phyloP scores from a whole-genome alignment of 1,139 yeast species.

The Blastobotrys persicus region DNA sequence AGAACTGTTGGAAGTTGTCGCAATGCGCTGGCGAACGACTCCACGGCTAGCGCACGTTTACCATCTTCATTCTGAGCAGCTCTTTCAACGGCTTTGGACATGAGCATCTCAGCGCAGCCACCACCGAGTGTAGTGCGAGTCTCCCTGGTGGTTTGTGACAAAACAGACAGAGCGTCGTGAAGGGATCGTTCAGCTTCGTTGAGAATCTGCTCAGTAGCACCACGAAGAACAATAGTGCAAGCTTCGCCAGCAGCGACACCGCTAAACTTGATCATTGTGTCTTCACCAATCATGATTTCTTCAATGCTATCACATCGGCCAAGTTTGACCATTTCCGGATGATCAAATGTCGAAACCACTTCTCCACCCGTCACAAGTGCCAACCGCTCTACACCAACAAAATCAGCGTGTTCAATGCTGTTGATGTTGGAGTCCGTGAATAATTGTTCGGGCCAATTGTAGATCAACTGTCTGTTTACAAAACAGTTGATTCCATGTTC shows the following conservation, averaged over 20 bases:
- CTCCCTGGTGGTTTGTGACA: constrained; percentile 91
- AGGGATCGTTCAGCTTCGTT: constrained; percentile 97
- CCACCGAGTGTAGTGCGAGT: constrained; percentile 97
- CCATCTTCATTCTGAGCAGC: constrained; percentile 93
- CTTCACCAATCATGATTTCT: constrained; percentile 91
- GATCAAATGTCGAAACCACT: constrained; percentile 94
- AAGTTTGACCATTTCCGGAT: constrained; percentile 78
- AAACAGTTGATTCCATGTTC: constrained; percentile 81
- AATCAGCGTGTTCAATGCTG: constrained; percentile 97
- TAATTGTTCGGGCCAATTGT: constrained; percentile 96
- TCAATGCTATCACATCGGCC: constrained; percentile 91
- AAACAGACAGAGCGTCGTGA: constrained; percentile 93
- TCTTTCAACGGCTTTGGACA: constrained; percentile 97
- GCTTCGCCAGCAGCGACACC: constrained; percentile 97
- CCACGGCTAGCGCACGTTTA: constrained; percentile 90
- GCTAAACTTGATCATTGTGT: constrained; percentile 76
- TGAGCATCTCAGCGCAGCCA: constrained; percentile 96
- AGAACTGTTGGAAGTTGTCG: constrained; percentile 93
- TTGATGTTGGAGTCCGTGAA: constrained; percentile 85
- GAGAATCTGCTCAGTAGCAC: constrained; percentile 93
- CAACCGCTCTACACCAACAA: constrained; percentile 95
- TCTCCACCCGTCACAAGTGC: constrained; percentile 98
- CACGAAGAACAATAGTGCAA: constrained; percentile 92
- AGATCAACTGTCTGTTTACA: constrained; percentile 92
- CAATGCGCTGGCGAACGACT: constrained; percentile 88